phyloP scores from a whole-genome alignment of 148 eudicot species.

The Selenicereus undatus region DNA sequence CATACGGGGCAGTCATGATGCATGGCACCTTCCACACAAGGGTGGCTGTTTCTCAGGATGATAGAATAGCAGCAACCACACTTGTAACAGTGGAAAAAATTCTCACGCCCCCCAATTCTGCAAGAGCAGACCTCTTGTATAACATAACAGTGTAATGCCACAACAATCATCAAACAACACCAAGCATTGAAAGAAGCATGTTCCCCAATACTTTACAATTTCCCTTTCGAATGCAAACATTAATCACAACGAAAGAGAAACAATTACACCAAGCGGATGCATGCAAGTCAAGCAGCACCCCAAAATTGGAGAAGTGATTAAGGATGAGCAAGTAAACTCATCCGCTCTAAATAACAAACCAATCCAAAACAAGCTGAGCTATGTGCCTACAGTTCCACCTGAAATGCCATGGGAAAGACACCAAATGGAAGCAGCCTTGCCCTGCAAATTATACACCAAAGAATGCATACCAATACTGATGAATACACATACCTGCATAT shows the following conservation, averaged over 20 bases:
- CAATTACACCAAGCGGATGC: neutral
- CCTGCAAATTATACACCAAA: neutral
- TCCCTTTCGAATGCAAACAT: neutral
- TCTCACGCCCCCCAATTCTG: slow-evolving; percentile 74
- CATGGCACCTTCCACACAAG: slow-evolving; percentile 94
- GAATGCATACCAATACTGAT: neutral
- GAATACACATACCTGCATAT: slow-evolving; percentile 63
- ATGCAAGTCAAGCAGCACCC: neutral
- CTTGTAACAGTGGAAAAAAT: slow-evolving; percentile 70
- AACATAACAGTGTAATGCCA: neutral
- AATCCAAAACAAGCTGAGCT: neutral
- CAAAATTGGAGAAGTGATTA: neutral
- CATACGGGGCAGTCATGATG: slow-evolving; percentile 97
- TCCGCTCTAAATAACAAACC: too few species aligned
- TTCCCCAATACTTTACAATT: neutral
- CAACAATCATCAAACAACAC: neutral
- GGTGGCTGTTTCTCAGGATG: slow-evolving; percentile 58
- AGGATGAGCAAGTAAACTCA: neutral
- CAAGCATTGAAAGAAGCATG: neutral
- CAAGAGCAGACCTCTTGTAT: neutral
- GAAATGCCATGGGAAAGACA: neutral
- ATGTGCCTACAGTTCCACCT: neutral
- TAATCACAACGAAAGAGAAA: neutral
- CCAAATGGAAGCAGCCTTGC: neutral
- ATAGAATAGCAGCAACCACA: slow-evolving; percentile 85